Base-by-base conservation (phyloP, 148 eudicot species). In the Chenopodium album region DNA sequence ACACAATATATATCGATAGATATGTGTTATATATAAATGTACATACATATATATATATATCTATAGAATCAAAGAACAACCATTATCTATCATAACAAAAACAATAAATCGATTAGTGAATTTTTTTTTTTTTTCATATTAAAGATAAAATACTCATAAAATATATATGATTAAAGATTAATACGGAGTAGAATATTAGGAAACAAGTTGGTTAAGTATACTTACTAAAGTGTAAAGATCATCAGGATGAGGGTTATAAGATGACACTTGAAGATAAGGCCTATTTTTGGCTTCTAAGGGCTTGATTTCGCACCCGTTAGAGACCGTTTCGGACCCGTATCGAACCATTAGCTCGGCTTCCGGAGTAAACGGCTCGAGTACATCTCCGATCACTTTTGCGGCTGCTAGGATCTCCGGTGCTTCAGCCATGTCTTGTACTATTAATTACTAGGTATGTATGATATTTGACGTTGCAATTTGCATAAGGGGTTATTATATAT, bases 311-410 rank as follows among this genome's bases (percentile, higher is more conserved):
- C 79, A 73, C 37, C 91, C 91, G 69, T 83, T 85, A 3, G 77
- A 46, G 54, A 87, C 76, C 12, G 73, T 75, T 7, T 76, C 76
- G 2, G 84, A n/a, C 7, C 79, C 82, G 26, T 82, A 89, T 2
- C 60, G 34, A 1, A 89, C 89, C 16, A 34, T 65, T 48, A 87
- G 65, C 75, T 73, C 63, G 0, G 77, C 83, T 2, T 56, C 9
- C 19, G 88, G 89, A 14, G 75, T 75, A 23, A 86, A 87, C 78
- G 80, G 69, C 50, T 89, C 85, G 7, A 88, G 72, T 32, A 86
- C 89, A 64, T 88, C 90, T 22, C 86, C 89, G 31, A 89, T 81
- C 74, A 89, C 89, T 62, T 80, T 81, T 44, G 78, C 81, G n/a
- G 79, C 80, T 5, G 83, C 85, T 76, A 87, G 32, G 7, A 86